Conservation (phyloP, 208 protist genomes). For the Histomonas meleagridis region DNA sequence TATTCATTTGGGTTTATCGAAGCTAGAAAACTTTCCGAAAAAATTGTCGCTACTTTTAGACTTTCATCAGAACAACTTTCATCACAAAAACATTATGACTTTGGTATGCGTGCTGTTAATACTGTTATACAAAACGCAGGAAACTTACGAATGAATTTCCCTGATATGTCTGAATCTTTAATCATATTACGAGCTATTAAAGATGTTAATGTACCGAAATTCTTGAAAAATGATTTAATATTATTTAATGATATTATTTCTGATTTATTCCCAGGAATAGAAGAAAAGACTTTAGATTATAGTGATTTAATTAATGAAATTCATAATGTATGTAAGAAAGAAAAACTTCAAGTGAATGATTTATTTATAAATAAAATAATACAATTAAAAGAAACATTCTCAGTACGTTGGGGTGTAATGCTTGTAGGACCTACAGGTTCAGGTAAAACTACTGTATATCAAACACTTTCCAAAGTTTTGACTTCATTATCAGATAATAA, state of each 20-base stretch:
- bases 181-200: constrained; percentile 76
- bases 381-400: constrained; percentile 88
- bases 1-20: constrained; percentile 91
- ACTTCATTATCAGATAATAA: constrained; percentile 41
- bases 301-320: constrained; percentile 67
- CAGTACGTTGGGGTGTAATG: constrained; percentile 90
- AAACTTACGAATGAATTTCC: constrained; percentile 74
- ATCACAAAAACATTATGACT: constrained; percentile 89
- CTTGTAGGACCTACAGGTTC: constrained; percentile 80
- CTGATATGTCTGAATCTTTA: constrained; percentile 72
- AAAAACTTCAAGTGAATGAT: constrained; percentile 72
- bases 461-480: constrained; percentile 62
- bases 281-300: constrained; percentile 71
- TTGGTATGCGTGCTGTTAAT: constrained; percentile 92
- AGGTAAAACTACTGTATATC: constrained; percentile 77
- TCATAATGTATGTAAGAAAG: constrained; percentile 54
- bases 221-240: constrained; percentile 67
- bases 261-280: constrained; percentile 83
- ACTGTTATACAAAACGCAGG: constrained; percentile 86
- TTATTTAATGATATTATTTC: constrained; percentile 84
- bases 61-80: constrained; percentile 86
- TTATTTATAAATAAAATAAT: constrained; percentile 83
- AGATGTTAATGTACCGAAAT: constrained; percentile 92
- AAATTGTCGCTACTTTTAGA: constrained; percentile 87
- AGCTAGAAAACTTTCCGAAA: constrained; percentile 74